These are phyloP conservation scores for Apiospora phragmitis DNA, from an alignment of 2,329 filamentous ascomycete species.

Conservation along the genomic window DNA sequence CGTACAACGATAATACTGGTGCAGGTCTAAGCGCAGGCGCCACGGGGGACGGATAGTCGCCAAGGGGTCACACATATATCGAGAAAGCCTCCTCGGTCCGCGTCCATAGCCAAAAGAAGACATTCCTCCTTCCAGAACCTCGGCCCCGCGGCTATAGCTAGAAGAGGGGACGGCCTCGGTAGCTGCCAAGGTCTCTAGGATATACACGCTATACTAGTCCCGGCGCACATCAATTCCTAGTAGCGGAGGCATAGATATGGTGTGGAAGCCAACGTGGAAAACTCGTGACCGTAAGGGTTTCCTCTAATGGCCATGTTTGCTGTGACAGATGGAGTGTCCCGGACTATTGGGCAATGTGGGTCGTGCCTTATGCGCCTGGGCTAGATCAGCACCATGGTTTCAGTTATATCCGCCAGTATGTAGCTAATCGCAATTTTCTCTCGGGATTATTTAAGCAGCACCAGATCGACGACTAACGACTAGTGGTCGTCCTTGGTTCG, in stretches of 20 bases:
- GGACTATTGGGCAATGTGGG: not conserved
- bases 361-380: not conserved
- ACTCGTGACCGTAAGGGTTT: not conserved
- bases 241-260: too few species aligned
- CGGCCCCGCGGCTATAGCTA: not conserved
- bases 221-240: too few species aligned
- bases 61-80: not conserved
- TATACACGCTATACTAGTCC: too few species aligned
- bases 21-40: not conserved
- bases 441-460: too few species aligned
- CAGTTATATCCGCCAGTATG: not conserved
- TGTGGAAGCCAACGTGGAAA: not conserved
- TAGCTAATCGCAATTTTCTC: not conserved
- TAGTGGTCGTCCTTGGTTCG: too few species aligned
- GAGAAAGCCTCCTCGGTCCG: not conserved
- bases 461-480: too few species aligned
- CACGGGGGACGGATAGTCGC: not conserved
- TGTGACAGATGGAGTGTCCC: not conserved
- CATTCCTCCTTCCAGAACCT: not conserved
- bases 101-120: not conserved
- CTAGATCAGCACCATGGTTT: not conserved
- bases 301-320: not conserved
- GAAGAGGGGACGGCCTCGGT: not conserved
- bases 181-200: too few species aligned
- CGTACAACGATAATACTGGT: not conserved